Percentiles rank a stretch among this genome's conserved stretches.
These are phyloP conservation scores for Rhizopogon hawkerae DNA, from an alignment of 1,284 basidiomycete species.

Conservation along the genomic window DNA sequence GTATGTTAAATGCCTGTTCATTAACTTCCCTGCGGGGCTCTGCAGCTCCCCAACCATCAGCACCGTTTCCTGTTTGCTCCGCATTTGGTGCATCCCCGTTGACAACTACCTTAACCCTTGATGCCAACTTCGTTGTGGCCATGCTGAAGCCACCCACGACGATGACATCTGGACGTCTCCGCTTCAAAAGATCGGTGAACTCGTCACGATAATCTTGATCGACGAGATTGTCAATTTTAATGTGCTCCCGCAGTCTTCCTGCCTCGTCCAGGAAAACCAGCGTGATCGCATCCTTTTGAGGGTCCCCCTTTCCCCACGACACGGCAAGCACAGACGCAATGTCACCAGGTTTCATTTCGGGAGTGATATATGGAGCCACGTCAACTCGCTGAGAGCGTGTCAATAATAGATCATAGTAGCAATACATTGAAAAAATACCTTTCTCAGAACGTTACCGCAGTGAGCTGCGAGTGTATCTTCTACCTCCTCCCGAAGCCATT, in stretches of 20 bases:
- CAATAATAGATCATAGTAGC: conserved; percentile 12
- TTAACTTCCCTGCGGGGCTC: conserved; percentile 23
- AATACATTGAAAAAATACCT: conserved; percentile 36
- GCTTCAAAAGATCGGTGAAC: conserved; percentile 75
- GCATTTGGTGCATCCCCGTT: conserved; percentile 17
- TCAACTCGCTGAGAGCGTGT: conserved; percentile 49
- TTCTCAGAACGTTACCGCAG: conserved; percentile 62
- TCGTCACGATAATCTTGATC: conserved; percentile 61
- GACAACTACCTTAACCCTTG: conserved; percentile 53
- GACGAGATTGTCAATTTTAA: conserved; percentile 81
- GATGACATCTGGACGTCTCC: conserved; percentile 81
- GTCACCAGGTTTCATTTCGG: conserved; percentile 59
- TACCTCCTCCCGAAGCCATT: conserved; percentile 84
- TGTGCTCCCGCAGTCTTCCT: conserved; percentile 82
- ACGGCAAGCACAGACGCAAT: conserved; percentile 83
- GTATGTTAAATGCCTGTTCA: conserved; percentile 48
- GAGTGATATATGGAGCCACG: conserved; percentile 64
- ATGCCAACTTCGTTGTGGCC: conserved; percentile 68
- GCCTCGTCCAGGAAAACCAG: conserved; percentile 82
- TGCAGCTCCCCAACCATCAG: conserved; percentile 24
- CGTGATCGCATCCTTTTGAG: conserved; percentile 82
- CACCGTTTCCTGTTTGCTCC: conserved; percentile 18
- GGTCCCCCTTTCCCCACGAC: conserved; percentile 93
- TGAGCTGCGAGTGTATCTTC: conserved; percentile 74
- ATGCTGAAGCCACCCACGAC: conserved; percentile 86